These are phyloP conservation scores for Starmerella lactis-condensi DNA, from an alignment of 805 yeast species.

Conservation along the genomic window DNA sequence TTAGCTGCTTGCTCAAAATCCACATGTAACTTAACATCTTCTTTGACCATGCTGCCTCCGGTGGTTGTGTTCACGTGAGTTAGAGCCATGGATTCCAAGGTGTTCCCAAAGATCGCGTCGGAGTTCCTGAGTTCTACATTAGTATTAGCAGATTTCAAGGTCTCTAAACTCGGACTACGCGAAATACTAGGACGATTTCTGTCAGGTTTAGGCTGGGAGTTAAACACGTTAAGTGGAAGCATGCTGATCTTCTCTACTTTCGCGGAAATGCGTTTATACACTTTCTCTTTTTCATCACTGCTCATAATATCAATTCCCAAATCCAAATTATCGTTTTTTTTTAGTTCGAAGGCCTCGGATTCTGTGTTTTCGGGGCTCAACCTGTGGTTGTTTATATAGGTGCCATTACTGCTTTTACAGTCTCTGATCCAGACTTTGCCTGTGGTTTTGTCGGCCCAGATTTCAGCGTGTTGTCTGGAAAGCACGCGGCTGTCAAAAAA, in stretches of 20 bases:
- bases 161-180: constrained; percentile 12
- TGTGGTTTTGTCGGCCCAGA: constrained; percentile 46
- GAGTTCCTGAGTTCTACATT: neutral
- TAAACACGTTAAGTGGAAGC: constrained; percentile 26
- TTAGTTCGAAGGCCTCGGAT: constrained; percentile 36
- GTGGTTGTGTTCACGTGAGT: constrained; percentile 21
- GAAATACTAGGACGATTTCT: constrained; percentile 2
- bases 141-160: constrained; percentile 5
- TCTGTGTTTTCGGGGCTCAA: constrained; percentile 41
- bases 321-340: constrained; percentile 74
- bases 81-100: constrained; percentile 22
- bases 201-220: neutral
- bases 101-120: constrained; percentile 22
- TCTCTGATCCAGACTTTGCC: constrained; percentile 66
- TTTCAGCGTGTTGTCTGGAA: constrained; percentile 82
- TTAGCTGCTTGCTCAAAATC: constrained; percentile 23
- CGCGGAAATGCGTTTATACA: constrained; percentile 77
- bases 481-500: constrained; percentile 86
- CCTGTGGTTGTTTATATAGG: constrained; percentile 65
- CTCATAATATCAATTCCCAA: constrained; percentile 67
- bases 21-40: constrained; percentile 18
- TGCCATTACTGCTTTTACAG: constrained; percentile 83
- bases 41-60: constrained; percentile 22
- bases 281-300: constrained; percentile 32
- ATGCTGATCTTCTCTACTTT: constrained; percentile 55